Evolutionary conservation across 176 grass and related monocot species (phyloP), one percentile per base, ranked within the genome.

Genomic region (Oryza longistaminata): DNA sequence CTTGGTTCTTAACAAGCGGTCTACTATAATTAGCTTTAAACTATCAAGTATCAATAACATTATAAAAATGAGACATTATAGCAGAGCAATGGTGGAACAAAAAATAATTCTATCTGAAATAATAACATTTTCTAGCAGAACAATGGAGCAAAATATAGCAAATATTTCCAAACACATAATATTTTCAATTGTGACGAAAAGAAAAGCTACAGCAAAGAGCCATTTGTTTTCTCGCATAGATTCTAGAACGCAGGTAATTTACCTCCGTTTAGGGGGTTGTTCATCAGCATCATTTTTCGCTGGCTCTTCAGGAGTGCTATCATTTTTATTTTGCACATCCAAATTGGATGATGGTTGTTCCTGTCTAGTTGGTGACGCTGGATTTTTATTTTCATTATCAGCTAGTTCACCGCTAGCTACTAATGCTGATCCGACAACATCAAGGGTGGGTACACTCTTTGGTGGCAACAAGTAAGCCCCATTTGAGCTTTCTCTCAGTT

Each of bases 381-480:
- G 64, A n/a, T 66, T 77, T 53, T 45, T 58, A 83, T 82, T 66
- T 46, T 80, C 76, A 66, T 49, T 68, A 12, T 83, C 64, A 83
- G 42, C 13, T 74, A 17, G 79, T 81, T 74, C 83, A 68, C 70
- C 16, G 81, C 58, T 76, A 83, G 21, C 40, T 45, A 29, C 12
- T 70, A 93, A 21, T 83, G 75, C 64, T 37, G 70, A 65, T 73
- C 96, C 93, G 66, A 95, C 82, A 81, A 95, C 71, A 77, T 94
- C 90, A 31, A 94, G 91, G 21, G 91, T 89, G 22, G 81, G 96
- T 74, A 84, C 52, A 77, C 76, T 82, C 77, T 89, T 98, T 75
- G 81, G n/a, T 78, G 85, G 74, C 66, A 93, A 83, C 83, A 94
- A 77, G 81, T 92, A 98, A 79, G 88, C 84, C 81, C 91, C 96